Base-by-base conservation (phyloP, 2,329 filamentous ascomycete genomes). In the Xylariaceae sp. region DNA sequence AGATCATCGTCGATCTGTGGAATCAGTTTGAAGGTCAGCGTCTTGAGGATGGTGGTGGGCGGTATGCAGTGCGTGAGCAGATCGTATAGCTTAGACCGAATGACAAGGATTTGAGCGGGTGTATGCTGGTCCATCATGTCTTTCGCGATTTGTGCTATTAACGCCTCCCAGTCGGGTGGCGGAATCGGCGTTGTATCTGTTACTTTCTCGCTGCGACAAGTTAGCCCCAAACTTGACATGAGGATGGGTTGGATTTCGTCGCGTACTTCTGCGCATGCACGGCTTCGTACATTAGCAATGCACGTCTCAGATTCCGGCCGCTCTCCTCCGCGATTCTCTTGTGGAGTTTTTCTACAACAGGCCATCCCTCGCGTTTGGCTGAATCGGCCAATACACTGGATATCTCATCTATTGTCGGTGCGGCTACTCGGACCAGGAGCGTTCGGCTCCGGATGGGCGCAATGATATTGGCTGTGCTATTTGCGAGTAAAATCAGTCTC, bases 391-490 rank as follows among this genome's bases (percentile, higher is more conserved):
- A 75, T 28, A 90, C 93, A 38, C 79, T 76, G 60, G 87, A 90
- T 54, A 99, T 97, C 64, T 99, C 88, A 7, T 81, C 80, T 62
- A 95, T 87, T 0, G 86, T 90, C 7, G 94, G 94, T 17, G 94
- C 93, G 13, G 94, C 86, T 22, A 99, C 94, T 60, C 94, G 82
- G 49, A 99, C 90, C 45, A 99, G 80, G 69, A 99, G 76, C 48
- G 92, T 97, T 71, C 94, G 81, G 64, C 89, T 95, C 59, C 93
- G 83, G 68, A 99, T 99, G 1, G 94, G 94, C n/a, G 94, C 93
- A 70, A 99, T 99, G 64, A 99, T 99, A 67, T 97, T 97, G 58
- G 92, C 92, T 18, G 94, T 99, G 60, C 89, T 96, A 69, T 97
- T 97, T 45, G 94, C 94, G 54, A 99, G 75, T 54, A 99, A 75